Evolutionary conservation across 23 red algal species (phyloP).

Genomic region (Gracilaria caudata): DNA sequence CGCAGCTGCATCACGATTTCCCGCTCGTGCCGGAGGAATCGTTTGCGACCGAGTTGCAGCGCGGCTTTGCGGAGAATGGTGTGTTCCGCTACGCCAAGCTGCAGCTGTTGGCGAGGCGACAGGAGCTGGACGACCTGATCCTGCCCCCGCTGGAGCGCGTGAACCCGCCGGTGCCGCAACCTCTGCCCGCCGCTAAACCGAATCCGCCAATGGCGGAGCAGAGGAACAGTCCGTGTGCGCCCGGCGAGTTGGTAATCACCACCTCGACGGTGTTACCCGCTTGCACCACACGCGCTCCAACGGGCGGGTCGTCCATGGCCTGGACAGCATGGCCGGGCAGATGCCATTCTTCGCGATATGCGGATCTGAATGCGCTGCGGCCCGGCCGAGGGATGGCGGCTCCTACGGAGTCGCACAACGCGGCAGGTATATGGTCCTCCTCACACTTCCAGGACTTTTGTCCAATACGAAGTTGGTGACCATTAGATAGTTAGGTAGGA

Average conservation of each 20-base stretch:
- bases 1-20: constrained; percentile 24
- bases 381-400: neutral
- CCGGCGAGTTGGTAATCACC: neutral
- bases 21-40: constrained; percentile 4
- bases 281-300: neutral
- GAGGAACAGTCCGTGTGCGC: neutral
- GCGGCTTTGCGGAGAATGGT: constrained; percentile 10
- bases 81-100: constrained; percentile 41
- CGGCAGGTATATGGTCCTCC: constrained; percentile 19
- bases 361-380: constrained; percentile 7
- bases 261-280: neutral
- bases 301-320: neutral
- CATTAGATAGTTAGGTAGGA: constrained; percentile 15
- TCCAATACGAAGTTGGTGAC: constrained; percentile 28
- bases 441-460: constrained; percentile 23
- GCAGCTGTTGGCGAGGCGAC: neutral
- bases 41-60: constrained; percentile 30
- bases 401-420: constrained; percentile 10
- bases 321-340: neutral
- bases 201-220: neutral
- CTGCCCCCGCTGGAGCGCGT: constrained; percentile 31
- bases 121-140: constrained; percentile 34
- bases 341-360: constrained; percentile 9
- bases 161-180: neutral
- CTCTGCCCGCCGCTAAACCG: neutral